A percentile compares a stretch with the other conserved stretches of the same genome.
These are phyloP conservation scores for Lachancea thermotolerans DNA, from an alignment of 805 yeast genomes.

Conservation along the genomic window DNA sequence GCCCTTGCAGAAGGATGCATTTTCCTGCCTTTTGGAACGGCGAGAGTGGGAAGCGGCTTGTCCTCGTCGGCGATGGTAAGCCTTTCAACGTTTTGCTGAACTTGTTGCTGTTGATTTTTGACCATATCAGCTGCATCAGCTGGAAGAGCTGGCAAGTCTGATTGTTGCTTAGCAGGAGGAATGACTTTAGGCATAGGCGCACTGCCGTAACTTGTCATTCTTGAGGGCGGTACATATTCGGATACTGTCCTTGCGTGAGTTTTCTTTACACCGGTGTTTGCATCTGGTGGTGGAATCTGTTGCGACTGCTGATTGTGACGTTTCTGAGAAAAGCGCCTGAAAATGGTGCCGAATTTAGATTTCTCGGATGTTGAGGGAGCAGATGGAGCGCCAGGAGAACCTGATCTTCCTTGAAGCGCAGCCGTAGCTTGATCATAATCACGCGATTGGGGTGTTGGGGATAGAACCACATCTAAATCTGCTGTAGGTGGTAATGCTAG, in stretches of 20 bases:
- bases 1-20: conserved; percentile 83
- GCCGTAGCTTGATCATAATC: conserved; percentile 38
- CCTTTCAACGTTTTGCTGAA: conserved; percentile 17
- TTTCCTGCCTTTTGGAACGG: conserved; percentile 28
- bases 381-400: conserved; percentile 17
- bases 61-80: conserved; percentile 16
- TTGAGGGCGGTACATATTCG: conserved; percentile 27
- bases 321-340: conserved; percentile 31
- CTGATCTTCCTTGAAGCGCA: conserved; percentile 36
- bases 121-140: conserved; percentile 29
- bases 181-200: conserved; percentile 2
- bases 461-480: conserved; percentile 22
- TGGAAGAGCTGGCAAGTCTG: conserved; percentile 31
- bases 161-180: conserved; percentile 19
- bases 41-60: conserved; percentile 20
- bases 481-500: conserved; percentile 8
- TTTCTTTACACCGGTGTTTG: conserved; percentile 14
- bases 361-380: conserved; percentile 18
- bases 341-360: conserved; percentile 29
- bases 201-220: conserved; percentile 25
- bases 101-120: conserved; percentile 26
- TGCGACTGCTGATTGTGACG: conserved; percentile 15
- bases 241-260: conserved; percentile 37
- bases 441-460: conserved; percentile 29
- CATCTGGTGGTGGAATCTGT: conserved; percentile 6